Conservation (phyloP, 306 rosid species). For the Malus sylvestris region DNA sequence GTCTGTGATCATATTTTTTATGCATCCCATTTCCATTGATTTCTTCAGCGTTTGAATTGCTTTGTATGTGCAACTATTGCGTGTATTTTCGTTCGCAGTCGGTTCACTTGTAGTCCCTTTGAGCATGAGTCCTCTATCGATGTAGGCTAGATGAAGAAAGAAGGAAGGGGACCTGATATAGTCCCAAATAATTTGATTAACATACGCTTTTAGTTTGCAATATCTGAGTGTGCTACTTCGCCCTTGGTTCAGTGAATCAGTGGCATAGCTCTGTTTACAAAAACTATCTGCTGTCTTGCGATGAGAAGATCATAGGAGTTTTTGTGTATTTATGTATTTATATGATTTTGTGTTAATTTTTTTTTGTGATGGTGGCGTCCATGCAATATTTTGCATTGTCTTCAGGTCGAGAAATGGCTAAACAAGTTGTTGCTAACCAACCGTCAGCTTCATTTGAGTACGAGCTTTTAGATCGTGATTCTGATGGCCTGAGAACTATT, state of each 20-base stretch:
- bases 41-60: not conserved
- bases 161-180: not conserved
- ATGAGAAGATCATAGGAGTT: not conserved
- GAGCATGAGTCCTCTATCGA: not conserved
- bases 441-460: conserved; percentile 48
- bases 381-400: not conserved
- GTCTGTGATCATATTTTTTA: conserved; percentile 1
- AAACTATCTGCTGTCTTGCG: not conserved
- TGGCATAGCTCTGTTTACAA: not conserved
- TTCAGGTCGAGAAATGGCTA: conserved; percentile 58
- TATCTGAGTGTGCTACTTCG: not conserved
- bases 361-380: not conserved
- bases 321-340: not conserved
- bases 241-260: not conserved
- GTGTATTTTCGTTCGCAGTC: not conserved
- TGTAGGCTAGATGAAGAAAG: not conserved
- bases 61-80: not conserved
- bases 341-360: not conserved
- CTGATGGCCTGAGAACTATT: conserved; percentile 42
- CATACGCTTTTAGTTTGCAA: not conserved
- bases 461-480: conserved; percentile 58
- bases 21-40: not conserved
- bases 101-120: not conserved
- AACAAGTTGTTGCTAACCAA: conserved; percentile 38
- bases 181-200: not conserved